phyloP scores from a whole-genome alignment of 2,329 filamentous ascomycete species.

The Escovopsis weberi region DNA sequence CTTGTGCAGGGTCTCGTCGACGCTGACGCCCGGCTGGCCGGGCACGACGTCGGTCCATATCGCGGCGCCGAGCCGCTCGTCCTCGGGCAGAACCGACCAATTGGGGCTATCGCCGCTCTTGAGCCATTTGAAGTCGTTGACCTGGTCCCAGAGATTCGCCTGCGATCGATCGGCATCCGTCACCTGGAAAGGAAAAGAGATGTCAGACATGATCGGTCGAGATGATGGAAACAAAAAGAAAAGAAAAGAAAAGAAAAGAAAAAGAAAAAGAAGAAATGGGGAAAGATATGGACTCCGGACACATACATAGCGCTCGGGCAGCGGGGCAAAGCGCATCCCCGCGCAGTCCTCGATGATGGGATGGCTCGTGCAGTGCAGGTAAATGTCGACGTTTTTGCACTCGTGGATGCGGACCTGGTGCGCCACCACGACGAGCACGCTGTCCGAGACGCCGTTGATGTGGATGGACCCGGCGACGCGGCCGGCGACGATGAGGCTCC shows the following conservation, averaged over 20 bases:
- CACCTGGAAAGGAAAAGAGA: slow-evolving; percentile 5
- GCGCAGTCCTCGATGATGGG: slow-evolving; percentile 90
- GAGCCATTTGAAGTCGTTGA: slow-evolving; percentile 97
- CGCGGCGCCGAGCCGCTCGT: slow-evolving; percentile 41
- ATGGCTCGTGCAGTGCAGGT: slow-evolving; percentile 65
- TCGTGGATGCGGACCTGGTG: slow-evolving; percentile 92
- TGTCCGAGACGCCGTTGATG: slow-evolving; percentile 59
- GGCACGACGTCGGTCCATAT: slow-evolving; percentile 57
- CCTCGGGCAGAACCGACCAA: slow-evolving; percentile 56
- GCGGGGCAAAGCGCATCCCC: slow-evolving; percentile 61
- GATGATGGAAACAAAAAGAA: too few relatives aligned
- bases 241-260: background rate
- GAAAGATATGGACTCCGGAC: background rate
- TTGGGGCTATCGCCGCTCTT: slow-evolving; percentile 77
- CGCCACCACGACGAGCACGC: slow-evolving; percentile 63
- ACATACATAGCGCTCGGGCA: slow-evolving; percentile 57
- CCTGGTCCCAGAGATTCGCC: slow-evolving; percentile 69
- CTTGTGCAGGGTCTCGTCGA: slow-evolving; percentile 49
- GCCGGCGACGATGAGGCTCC: slow-evolving; percentile 64
- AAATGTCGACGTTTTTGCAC: slow-evolving; percentile 66
- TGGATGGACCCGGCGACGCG: slow-evolving; percentile 69
- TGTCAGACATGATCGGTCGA: too few relatives aligned
- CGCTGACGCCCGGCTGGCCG: slow-evolving; percentile 44
- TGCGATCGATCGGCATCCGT: slow-evolving; percentile 16
- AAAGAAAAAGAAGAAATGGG: background rate